Conservation (phyloP, 768 basidiomycete genomes). For the Phylloporus arenicola region DNA sequence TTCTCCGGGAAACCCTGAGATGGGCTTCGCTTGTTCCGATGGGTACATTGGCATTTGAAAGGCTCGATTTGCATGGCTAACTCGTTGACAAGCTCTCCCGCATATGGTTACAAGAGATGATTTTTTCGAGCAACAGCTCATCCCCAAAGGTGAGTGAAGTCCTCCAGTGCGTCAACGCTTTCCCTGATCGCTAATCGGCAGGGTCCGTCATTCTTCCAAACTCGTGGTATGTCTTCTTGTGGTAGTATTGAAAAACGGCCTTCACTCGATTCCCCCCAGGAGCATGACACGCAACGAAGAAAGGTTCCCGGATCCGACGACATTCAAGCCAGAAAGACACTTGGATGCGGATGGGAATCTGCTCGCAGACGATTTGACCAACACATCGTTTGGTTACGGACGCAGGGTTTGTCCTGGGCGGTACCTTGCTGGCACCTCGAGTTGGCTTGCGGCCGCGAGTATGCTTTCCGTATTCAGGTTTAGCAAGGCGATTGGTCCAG, state of each 20-base stretch:
- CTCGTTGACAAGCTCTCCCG: slow-evolving; percentile 18
- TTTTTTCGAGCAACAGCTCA: slow-evolving; percentile 40
- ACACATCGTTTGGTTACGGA: slow-evolving; percentile 33
- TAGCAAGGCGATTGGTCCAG: slow-evolving; percentile 17
- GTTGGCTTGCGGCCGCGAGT: slow-evolving; percentile 17
- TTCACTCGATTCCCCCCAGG: slow-evolving; percentile 5
- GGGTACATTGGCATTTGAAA: slow-evolving; percentile 5
- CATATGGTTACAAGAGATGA: slow-evolving; percentile 35
- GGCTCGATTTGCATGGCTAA: not conserved
- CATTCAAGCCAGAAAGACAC: slow-evolving; percentile 34
- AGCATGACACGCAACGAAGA: slow-evolving; percentile 22
- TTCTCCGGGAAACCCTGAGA: slow-evolving; percentile 18
- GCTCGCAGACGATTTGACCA: slow-evolving; percentile 16
- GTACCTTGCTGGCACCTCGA: slow-evolving; percentile 11
- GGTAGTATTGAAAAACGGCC: too few species aligned
- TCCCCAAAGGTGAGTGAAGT: slow-evolving; percentile 41
- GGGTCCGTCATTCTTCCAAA: slow-evolving; percentile 22
- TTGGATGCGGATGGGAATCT: slow-evolving; percentile 18
- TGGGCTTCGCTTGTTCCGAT: slow-evolving; percentile 21
- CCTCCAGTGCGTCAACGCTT: not conserved
- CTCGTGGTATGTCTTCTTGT: slow-evolving; percentile 9
- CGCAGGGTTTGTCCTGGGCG: slow-evolving; percentile 22
- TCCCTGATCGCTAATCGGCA: slow-evolving; percentile 1
- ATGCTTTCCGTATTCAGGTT: slow-evolving; percentile 20
- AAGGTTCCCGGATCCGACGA: slow-evolving; percentile 23